Base-by-base conservation (phyloP, 2,329 filamentous ascomycete species). In the Chaetomiaceae sp. region DNA sequence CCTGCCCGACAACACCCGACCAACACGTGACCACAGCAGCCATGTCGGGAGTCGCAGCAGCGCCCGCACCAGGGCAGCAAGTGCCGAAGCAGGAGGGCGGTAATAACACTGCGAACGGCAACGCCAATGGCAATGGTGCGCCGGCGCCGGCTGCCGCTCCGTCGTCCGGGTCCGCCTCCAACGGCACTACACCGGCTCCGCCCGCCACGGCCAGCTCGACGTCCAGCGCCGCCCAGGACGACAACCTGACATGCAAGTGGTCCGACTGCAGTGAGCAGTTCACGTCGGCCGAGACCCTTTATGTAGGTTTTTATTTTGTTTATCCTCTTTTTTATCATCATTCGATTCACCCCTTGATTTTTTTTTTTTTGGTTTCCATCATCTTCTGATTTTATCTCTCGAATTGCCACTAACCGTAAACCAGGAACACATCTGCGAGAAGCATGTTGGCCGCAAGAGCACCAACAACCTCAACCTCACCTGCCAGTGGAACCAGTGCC, bases 381-480 rank as follows among this genome's bases (percentile, higher is more conserved):
- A 9, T 24, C 9, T 6, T 24, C 9, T 9, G 5, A 9, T 9
- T 6, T n/a, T 3, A 24, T 37, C 17, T 27, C 45, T 54, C 19
- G 53, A 48, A 37, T 4, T 6, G 18, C 4, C 7, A 6, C 36
- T n/a, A n/a, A n/a, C n/a, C n/a, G n/a, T n/a, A n/a, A n/a, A n/a
- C 33, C 60, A 97, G 90, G 91, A 97, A 61, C 93, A 98, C 68
- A 90, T 98, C 58, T 97, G 93, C 69, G 93, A 97, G 67, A 88
- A 89, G 62, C 93, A 98, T 75, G 90, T 98, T 65, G 93, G 93
- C 56, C 88, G 93, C 69, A 98, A 98, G 76, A 95, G 88, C 73
- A 98, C 93, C 63, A 97, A 97, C 74, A 98, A 98, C 70, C 76
- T 98, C 62, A 97, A 93, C 68, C 70, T 98, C 65, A 96, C 89